Evolutionary conservation across 1,284 basidiomycete genomes (phyloP), one percentile per base, ranked within the genome.

Genomic region (Malassezia globosa): DNA sequence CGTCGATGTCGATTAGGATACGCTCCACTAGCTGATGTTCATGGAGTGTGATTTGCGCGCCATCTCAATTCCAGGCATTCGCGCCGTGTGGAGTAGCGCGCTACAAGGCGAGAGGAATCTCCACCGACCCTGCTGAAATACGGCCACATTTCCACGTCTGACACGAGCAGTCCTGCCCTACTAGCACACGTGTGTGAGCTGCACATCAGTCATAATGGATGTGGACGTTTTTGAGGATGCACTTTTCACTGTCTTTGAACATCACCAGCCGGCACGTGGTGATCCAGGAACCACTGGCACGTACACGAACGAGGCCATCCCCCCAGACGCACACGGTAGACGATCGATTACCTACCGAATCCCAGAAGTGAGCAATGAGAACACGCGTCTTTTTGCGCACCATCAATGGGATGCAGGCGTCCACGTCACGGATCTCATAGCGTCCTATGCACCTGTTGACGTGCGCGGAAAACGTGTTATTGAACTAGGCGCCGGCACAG

Each of bases 401-500:
- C 56, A 66, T 41, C 65, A 68, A 45, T 68, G 65, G 65, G 65
- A 68, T 51, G 62, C 65, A 3, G 65, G 65, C 13, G 51, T 63
- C 19, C 54, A 56, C 27, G 54, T 68, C 7, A 64, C 63, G 0
- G 54, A 61, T 22, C 37, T 64, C 19, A 53, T 66, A 5, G 59
- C 50, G 24, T 29, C 27, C 22, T 25, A 10, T 3, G 37, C 18
- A 16, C 51, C 52, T 22, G 54, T 55, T 10, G 57, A 65, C 42
- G 60, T 64, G 2, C 49, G 59, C 0, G 53, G 35, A 4, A 56
- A 46, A 35, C 8, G 18, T 1, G 58, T 63, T 4, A 55, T 66
- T 0, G 65, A 68, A 54, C 49, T 68, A 2, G 65, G 65, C 1
- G 63, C 65, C 1, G 65, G 65, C 1, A 66, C 64, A 5, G 65